Evolutionary conservation across 306 rosid genomes (phyloP).

Genomic region (Cicer yamashitae): DNA sequence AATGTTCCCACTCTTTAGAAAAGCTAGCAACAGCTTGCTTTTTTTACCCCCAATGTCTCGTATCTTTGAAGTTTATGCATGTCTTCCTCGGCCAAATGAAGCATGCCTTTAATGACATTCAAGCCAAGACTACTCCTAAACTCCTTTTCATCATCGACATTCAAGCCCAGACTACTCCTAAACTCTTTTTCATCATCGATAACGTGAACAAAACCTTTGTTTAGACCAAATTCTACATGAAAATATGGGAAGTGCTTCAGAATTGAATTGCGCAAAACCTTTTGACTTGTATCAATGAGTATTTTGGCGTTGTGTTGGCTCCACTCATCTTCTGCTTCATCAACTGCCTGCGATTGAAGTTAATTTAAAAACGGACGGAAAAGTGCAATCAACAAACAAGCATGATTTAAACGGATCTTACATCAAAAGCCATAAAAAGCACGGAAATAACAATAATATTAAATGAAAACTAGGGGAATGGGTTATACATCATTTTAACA

Average conservation of each 20-base stretch:
- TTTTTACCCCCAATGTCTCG: too few relatives aligned
- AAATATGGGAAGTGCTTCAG: slow-evolving; percentile 82
- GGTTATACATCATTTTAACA: too few relatives aligned
- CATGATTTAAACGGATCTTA: background rate
- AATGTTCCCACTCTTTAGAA: slow-evolving; percentile 65
- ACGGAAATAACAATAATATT: too few relatives aligned
- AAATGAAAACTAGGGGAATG: too few relatives aligned
- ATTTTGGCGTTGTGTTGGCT: slow-evolving; percentile 91
- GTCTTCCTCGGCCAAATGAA: too few relatives aligned
- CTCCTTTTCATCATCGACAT: slow-evolving; percentile 57
- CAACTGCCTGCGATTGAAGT: slow-evolving; percentile 70
- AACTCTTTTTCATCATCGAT: slow-evolving; percentile 83
- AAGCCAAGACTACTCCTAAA: too few relatives aligned
- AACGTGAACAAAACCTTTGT: slow-evolving; percentile 86
- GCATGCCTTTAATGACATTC: too few relatives aligned
- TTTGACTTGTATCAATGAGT: slow-evolving; percentile 77
- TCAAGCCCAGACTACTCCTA: too few relatives aligned
- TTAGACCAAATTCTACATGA: slow-evolving; percentile 83
- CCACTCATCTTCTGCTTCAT: slow-evolving; percentile 95
- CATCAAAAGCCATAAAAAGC: too few relatives aligned
- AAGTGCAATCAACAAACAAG: background rate
- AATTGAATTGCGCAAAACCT: slow-evolving; percentile 78
- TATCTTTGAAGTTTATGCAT: too few relatives aligned
- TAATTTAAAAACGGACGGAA: slow-evolving; percentile 15
- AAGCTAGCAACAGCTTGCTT: slow-evolving; percentile 57